Conservation (phyloP, 139 green algal genomes). For the Chlorella ohadii region DNA sequence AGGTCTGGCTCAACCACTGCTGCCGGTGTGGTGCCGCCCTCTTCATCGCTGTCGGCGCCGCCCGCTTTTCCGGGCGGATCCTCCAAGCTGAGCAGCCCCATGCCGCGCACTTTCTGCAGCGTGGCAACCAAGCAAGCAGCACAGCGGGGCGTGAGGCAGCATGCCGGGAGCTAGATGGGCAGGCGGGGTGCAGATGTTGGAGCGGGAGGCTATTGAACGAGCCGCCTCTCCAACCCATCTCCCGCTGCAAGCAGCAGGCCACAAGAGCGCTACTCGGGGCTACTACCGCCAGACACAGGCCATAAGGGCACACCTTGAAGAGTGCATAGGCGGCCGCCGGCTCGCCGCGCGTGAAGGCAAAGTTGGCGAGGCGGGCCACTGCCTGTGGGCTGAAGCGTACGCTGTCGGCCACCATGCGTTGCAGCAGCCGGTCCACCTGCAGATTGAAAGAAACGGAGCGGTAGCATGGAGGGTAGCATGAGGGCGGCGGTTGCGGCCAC, state of each 20-base stretch:
- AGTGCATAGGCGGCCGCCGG: slow-evolving; percentile 27
- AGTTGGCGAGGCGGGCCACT: slow-evolving; percentile 27
- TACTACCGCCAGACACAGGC: no score
- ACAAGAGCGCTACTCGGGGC: no score
- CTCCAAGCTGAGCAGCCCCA: slow-evolving; percentile 20
- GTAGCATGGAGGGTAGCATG: no score
- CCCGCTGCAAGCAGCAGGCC: no score
- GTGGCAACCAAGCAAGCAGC: no score
- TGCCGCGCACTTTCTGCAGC: slow-evolving; percentile 1
- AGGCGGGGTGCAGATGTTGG: no score
- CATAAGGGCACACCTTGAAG: slow-evolving; percentile 18
- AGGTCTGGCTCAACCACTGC: background rate
- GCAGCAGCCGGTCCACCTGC: slow-evolving; percentile 25
- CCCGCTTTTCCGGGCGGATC: background rate
- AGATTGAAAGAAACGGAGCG: no score
- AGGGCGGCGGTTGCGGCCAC: no score
- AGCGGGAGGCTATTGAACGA: no score
- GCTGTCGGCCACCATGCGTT: slow-evolving; percentile 14
- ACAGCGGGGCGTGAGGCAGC: background rate
- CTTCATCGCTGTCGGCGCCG: background rate
- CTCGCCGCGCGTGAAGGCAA: slow-evolving; percentile 17
- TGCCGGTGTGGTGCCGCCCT: background rate
- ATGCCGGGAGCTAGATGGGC: no score
- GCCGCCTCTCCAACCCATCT: no score
- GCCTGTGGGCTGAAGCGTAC: slow-evolving; percentile 33